Percentiles rank a stretch among this genome's conserved stretches.
These are phyloP conservation scores for Rhodotorula sp. DNA, from an alignment of 1,284 basidiomycete genomes.

Conservation along the genomic window DNA sequence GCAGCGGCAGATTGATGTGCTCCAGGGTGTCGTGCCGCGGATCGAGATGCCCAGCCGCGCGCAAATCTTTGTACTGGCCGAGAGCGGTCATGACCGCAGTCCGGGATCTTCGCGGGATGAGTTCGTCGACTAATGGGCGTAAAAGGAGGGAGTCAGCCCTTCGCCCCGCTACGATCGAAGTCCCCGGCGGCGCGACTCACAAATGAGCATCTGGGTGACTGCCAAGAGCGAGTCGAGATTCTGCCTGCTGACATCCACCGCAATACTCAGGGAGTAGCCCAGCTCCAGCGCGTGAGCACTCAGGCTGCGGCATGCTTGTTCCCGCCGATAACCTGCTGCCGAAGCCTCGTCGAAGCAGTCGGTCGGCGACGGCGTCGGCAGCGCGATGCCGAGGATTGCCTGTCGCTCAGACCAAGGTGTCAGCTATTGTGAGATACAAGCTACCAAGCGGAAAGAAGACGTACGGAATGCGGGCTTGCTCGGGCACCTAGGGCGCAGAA, in stretches of 20 bases:
- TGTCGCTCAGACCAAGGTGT: background rate
- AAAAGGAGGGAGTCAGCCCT: background rate
- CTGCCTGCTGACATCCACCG: constrained; percentile 3
- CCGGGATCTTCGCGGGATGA: constrained; percentile 18
- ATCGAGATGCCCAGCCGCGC: background rate
- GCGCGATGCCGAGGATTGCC: constrained; percentile 26
- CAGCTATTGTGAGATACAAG: background rate
- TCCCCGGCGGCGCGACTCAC: background rate
- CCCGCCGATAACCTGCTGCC: constrained; percentile 19
- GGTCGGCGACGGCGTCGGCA: background rate
- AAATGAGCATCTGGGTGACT: constrained; percentile 19
- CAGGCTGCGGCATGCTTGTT: constrained; percentile 21
- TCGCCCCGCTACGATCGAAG: background rate
- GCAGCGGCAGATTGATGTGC: constrained; percentile 15
- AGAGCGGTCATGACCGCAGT: constrained; percentile 11
- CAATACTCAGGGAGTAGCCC: constrained; percentile 10
- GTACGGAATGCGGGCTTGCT: constrained; percentile 29
- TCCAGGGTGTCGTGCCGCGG: constrained; percentile 3
- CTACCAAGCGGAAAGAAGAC: background rate
- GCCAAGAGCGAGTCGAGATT: constrained; percentile 28
- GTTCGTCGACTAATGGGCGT: constrained; percentile 16
- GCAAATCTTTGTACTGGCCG: constrained; percentile 25
- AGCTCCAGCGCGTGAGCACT: constrained; percentile 18
- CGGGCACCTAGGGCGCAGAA: constrained; percentile 34
- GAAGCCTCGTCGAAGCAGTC: constrained; percentile 5